Conservation (phyloP, 2,329 filamentous ascomycete species). For the Magnaporthales sp. region DNA sequence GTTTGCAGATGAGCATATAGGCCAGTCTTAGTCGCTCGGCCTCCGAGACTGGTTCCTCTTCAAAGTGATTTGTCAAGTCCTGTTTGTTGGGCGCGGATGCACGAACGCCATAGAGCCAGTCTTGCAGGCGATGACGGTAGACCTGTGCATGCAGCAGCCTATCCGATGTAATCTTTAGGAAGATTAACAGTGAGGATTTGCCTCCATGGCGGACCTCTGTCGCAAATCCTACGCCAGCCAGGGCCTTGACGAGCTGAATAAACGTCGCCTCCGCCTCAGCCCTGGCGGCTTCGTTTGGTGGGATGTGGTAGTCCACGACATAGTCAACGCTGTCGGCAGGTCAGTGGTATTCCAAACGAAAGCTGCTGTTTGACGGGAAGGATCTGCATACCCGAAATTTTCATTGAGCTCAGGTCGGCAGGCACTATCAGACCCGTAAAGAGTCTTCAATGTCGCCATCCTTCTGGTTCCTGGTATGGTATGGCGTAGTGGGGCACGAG, state of each 20-base stretch:
- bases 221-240: slow-evolving; percentile 72
- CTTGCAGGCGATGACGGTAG: slow-evolving; percentile 79
- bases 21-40: slow-evolving; percentile 83
- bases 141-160: slow-evolving; percentile 70
- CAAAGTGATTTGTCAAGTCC: slow-evolving; percentile 59
- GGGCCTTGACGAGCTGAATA: slow-evolving; percentile 64
- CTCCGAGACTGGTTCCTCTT: slow-evolving; percentile 70
- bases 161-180: slow-evolving; percentile 70
- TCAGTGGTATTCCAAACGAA: background rate
- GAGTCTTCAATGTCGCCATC: background rate
- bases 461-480: background rate
- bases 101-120: slow-evolving; percentile 88
- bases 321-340: slow-evolving; percentile 63
- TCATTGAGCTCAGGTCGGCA: background rate
- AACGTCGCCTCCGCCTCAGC: slow-evolving; percentile 66
- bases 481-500: background rate
- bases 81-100: slow-evolving; percentile 61
- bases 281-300: slow-evolving; percentile 55
- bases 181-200: slow-evolving; percentile 68
- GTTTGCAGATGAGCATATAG: slow-evolving; percentile 73
- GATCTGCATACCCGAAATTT: background rate
- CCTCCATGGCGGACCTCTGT: slow-evolving; percentile 81
- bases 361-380: background rate
- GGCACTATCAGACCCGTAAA: background rate
- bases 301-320: slow-evolving; percentile 72